Base-by-base conservation (phyloP, 106 monocot species). In the Hemerocallis citrina region DNA sequence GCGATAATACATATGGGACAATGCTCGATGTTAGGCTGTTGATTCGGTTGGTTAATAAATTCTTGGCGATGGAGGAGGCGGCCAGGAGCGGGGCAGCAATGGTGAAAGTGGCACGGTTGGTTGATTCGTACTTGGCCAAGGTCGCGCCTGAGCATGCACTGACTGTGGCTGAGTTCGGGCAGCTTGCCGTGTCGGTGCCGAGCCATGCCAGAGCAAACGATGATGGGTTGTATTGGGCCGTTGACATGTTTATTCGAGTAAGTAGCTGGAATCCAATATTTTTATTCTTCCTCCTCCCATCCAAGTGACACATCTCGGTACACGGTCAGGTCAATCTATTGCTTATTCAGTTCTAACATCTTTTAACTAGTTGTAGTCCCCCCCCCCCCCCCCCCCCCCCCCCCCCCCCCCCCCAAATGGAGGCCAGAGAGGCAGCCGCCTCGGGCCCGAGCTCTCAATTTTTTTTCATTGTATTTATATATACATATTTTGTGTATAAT, bases 211-310 rank as follows among this genome's bases (percentile, higher is more conserved):
- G 89, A 10, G 70, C 79, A 42, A 70, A 45, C 29, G 85, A 90
- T 35, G 89, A 90, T 27, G 89, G 79, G 2, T 63, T 90, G 37
- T 90, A 90, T 58, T 61, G 89, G 5, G 85, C 89, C 41, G 15
- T 82, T 34, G 89, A 90, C 56, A 90, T 81, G 6, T 90, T 67
- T 42, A 71, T 90, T 64, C 85, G 85, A 42, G 89, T 84, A 62
- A 61, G 45, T 30, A 0, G 24, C 6, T n/a, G 37, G 37, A 38
- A 38, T 6, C 5, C 37, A 38, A 38, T 6, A 38, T 11, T 5
- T 11, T 5, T 11, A 38, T 11, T 5, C 37, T 11, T 38, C 37
- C 37, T 11, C 37, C 5, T 6, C 5, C 5, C 37, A 5, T 5
- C 7, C 5, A 11, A 38, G 11, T 38, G 37, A 38, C 37, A 11